phyloP scores from a whole-genome alignment of 108 stramenopile genomes.

The Asterionellopsis glacialis region DNA sequence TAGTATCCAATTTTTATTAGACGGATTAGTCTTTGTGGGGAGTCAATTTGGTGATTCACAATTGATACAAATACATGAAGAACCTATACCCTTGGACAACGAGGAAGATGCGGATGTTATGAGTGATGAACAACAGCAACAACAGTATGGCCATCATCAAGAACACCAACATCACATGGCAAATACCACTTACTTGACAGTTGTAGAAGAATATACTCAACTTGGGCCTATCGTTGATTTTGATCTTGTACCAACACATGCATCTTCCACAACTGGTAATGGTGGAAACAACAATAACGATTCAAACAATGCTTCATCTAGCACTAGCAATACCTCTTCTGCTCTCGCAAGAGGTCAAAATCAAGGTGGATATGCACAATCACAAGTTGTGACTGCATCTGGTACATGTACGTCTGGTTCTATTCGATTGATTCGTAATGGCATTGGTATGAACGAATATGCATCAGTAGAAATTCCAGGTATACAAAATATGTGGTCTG shows the following conservation, averaged over 20 bases:
- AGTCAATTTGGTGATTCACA: slow-evolving; percentile 87
- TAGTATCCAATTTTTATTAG: slow-evolving; percentile 77
- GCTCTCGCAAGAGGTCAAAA: background rate
- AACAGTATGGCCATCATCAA: background rate
- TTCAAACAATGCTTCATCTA: slow-evolving; percentile 6
- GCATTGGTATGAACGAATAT: slow-evolving; percentile 93
- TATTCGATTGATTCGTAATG: slow-evolving; percentile 92
- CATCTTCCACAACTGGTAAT: too few species aligned
- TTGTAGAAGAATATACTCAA: slow-evolving; percentile 91
- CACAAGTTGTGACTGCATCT: slow-evolving; percentile 90
- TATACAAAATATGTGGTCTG: slow-evolving; percentile 92
- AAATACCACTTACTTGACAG: slow-evolving; percentile 56
- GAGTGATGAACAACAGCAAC: slow-evolving; percentile 7
- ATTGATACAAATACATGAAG: slow-evolving; percentile 81
- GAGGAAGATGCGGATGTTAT: slow-evolving; percentile 6
- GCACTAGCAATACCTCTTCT: background rate
- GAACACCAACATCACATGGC: too few species aligned
- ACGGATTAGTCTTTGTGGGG: slow-evolving; percentile 91
- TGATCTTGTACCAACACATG: slow-evolving; percentile 73
- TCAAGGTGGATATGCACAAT: slow-evolving; percentile 22
- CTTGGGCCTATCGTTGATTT: slow-evolving; percentile 97
- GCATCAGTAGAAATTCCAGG: slow-evolving; percentile 89
- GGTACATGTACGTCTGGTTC: slow-evolving; percentile 84
- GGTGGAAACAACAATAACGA: slow-evolving; percentile 3
- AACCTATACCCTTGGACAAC: slow-evolving; percentile 49